Percentiles rank a stretch among this genome's conserved stretches.
These are phyloP conservation scores for Sinapis alba DNA, from an alignment of 441 rosid genomes.

Conservation along the genomic window DNA sequence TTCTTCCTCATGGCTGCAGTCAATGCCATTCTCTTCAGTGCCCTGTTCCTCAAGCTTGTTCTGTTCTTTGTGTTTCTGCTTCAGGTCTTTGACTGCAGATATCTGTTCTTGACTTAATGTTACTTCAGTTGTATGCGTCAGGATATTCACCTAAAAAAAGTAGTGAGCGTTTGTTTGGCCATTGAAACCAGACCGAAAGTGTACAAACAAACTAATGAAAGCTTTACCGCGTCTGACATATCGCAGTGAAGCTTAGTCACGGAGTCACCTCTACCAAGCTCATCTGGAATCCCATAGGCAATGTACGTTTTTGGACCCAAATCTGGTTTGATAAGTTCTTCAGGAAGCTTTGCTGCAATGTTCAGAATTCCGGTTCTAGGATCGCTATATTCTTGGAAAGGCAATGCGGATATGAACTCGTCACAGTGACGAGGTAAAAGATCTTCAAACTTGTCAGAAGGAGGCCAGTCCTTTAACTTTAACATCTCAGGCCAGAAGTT, in stretches of 20 bases:
- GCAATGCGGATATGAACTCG: constrained; percentile 76
- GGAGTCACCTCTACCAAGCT: constrained; percentile 93
- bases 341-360: constrained; percentile 73
- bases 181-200: neutral
- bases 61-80: constrained; percentile 60
- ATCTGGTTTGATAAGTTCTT: constrained; percentile 66
- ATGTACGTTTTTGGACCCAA: constrained; percentile 91
- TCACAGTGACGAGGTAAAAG: constrained; percentile 85
- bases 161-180: constrained; percentile 3
- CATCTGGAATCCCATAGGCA: constrained; percentile 70
- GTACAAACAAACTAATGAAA: neutral
- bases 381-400: constrained; percentile 74
- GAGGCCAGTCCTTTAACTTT: constrained; percentile 96
- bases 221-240: constrained; percentile 83
- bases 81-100: constrained; percentile 53
- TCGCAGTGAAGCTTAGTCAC: constrained; percentile 91
- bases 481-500: constrained; percentile 95
- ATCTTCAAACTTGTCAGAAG: constrained; percentile 80
- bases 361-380: constrained; percentile 79
- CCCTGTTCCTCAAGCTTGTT: constrained; percentile 52
- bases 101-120: constrained; percentile 51
- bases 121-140: constrained; percentile 71
- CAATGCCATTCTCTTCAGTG: constrained; percentile 1
- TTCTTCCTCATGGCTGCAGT: constrained; percentile 21
- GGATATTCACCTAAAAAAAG: constrained; percentile 62